Evolutionary conservation across 192 early-diverging fungal species (phyloP), one percentile per base, ranked within the genome.

Genomic region (Pecoramyces ruminantium): DNA sequence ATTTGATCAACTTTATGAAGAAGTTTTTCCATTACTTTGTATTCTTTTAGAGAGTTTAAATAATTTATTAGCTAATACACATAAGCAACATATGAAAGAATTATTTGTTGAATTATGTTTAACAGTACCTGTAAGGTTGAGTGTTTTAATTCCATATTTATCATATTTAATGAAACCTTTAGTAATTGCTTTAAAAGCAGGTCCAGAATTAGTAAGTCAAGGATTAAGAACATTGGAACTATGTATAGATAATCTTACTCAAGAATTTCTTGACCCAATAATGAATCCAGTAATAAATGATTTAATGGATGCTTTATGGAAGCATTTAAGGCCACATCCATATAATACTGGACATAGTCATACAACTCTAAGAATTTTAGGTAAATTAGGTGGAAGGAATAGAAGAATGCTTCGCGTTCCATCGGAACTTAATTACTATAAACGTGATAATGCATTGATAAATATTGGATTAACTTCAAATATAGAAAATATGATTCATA

Each of bases 371-470:
- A 88, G 95, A 21, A 98, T 99, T 78, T 86, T 99, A 1, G 98
- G 98, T 14, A 98, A 99, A 84, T 90, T 99, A 30, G 98, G 98
- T n/a, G 98, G 98, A 2, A 87, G 96, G 29, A 99, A 99, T 85
- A 90, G 97, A 77, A 87, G 94, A 38, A 91, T 96, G 88, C 85
- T 98, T 28, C 90, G 91, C 79, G 92, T 91, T 40, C 91, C 93
- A 25, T 90, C 90, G 39, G 86, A 79, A 67, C 51, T 67, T n/a
- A 67, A 67, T n/a, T 67, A 67, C n/a, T 67, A 67, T 67, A 67
- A 67, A 67, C 51, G 9, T 67, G 51, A 67, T 27, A 67, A 67
- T 25, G 51, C 51, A n/a, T n/a, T 67, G 9, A n/a, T 67, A 67
- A 17, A 67, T 67, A 67, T 67, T n/a, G 51, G 51, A 67, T 67